Base-by-base conservation (phyloP, 805 yeast species). In the Maudiozyma bulderi region DNA sequence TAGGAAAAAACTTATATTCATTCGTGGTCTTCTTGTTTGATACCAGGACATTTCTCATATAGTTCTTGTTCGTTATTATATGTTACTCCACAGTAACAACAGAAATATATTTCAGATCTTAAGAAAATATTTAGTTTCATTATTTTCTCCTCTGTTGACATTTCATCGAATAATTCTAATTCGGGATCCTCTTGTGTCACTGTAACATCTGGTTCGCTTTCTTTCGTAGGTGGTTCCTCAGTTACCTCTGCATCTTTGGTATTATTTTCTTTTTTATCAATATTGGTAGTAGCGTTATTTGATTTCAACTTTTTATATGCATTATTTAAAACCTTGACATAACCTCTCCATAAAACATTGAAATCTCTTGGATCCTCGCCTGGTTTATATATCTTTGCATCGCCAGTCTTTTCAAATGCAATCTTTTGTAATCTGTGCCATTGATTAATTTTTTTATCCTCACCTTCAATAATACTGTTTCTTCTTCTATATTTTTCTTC, bases 31-130 rank as follows among this genome's bases (percentile, higher is more conserved):
- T 63, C 70, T 52, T 73, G 76, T 3, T 54, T 51, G 0, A 59
- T 48, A 0, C 84, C 84, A 3, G 83, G 83, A 56, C 84, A 79
- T 46, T 65, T 59, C 13, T 58, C 54, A 13, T 49, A 63, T 20
- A 78, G 52, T 31, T 77, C 81, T 1, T 55, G 52, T 45, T 61
- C 65, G 49, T 61, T 63, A 1, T 59, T 58, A 54, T 65, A 78
- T 34, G 53, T 52, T 3, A 59, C 56, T 1, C 81, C 82, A 59
- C 84, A 78, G 60, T 68, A 78, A 55, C 63, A 73, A 54, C 84
- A 78, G 54, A 72, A 79, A 49, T 59, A 52, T 48, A 70, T 69
- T 10, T 60, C 63, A 1, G 66, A 53, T 34, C 81, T 60, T 29
- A 77, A 56, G 50, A 71, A 73, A 5, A 56, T 54, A 32, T 73